Evolutionary conservation across 2,329 filamentous ascomycete genomes (phyloP), one percentile per base, ranked within the genome.

Genomic region (Sporothrix brunneoviolacea): DNA sequence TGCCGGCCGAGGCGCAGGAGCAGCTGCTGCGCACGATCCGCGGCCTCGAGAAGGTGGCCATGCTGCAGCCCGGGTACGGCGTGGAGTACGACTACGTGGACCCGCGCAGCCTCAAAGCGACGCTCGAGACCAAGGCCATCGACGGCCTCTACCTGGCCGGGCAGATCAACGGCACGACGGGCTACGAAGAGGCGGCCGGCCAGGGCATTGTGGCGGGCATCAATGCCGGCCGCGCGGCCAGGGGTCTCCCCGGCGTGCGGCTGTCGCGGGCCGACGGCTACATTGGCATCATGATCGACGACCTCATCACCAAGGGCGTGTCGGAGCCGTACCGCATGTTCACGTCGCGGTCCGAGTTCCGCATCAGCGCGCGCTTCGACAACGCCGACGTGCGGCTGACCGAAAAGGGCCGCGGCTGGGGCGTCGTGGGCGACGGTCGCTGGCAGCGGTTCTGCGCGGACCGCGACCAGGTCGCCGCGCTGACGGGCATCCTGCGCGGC

Each of bases 51-150:
- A 82, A 91, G 53, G 90, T 90, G 4, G 82, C 75, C 22, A 96
- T 98, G 91, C 78, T 95, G 7, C 91, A 97, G 62, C 86, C 91
- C 2, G 93, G 91, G 8, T 98, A 98, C 62, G 93, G 93, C 8
- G 93, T 98, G 2, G 93, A 98, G 65, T 98, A 98, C 67, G 93
- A 97, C 70, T 98, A 98, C 65, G 88, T 98, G 16, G 93, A 98
- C 63, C 93, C 93, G 16, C 84, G 93, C 47, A 86, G 86, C 59
- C 75, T 98, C 4, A 85, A 84, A 57, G 82, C 86, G n/a, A 93
- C 91, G 0, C 79, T 98, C 8, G 93, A 98, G 67, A 97, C 93
- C 1, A 98, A 97, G 68, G 77, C 85, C 19, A 95, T 98, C 55
- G 74, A 74, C 8, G 93, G 93, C 1, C 79, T 98, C 12, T 98